Base-by-base conservation (phyloP, 1,284 basidiomycete species). In the Apiotrichum mycotoxinovorans region DNA sequence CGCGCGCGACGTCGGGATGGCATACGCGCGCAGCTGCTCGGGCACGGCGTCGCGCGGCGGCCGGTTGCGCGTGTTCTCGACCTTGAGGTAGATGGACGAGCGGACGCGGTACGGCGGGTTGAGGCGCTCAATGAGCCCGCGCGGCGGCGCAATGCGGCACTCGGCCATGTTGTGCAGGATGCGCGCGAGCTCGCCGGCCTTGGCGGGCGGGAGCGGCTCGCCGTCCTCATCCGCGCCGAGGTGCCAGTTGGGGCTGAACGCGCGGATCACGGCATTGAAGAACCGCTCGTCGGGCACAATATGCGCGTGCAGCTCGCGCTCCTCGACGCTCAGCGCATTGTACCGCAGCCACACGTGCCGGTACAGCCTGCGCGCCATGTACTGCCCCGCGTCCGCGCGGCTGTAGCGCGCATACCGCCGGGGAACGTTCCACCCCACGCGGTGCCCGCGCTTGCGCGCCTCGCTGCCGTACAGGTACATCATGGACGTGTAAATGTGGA, bases 401-500 rank as follows among this genome's bases (percentile, higher is more conserved):
- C 45, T 30, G 11, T 57, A 34, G 14, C 23, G 26, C 27, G n/a
- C 41, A 18, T 30, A 34, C 41, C n/a, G 8, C 5, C 37, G n/a
- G 3, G 53, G 47, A 20, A 54, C 53, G 18, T 22, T 14, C 45
- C 44, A 47, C n/a, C 52, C 45, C 8, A 18, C 18, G 20, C 37
- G 48, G 14, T 17, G 50, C 35, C 33, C 42, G 25, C 7, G 17
- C n/a, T 42, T 37, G 2, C 42, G 35, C 4, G 34, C 49, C 33
- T 62, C 57, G n/a, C 20, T 23, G 26, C 52, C 60, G 35, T 51
- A 71, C 25, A 68, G 52, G 8, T 58, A 30, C 7, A 71, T 45
- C 62, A 71, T 66, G 10, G 60, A 40, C n/a, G 63, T 69, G 58
- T 64, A 71, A 11, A 65, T 54, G n/a, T 56, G 46, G 11, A 69